Evolutionary conservation across 2,329 filamentous ascomycete genomes (phyloP), one percentile per base, ranked within the genome.

Genomic region (Ceratocystis cacaofunesta): DNA sequence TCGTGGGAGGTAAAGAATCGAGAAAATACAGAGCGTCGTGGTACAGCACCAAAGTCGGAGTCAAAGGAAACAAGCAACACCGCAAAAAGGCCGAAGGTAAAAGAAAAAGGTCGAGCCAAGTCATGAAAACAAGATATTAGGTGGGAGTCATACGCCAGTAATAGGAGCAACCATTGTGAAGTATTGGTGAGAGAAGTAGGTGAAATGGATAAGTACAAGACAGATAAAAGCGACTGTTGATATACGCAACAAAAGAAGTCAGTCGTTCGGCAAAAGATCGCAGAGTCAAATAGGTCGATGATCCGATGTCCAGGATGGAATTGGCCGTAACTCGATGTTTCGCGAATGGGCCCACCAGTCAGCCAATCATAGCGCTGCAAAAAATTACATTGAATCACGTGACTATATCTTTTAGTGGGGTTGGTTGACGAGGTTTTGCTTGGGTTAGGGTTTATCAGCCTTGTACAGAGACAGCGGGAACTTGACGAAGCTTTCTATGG

Each of bases 91-190:
- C 25, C 61, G 17, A 48, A 50, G 19, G 61, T 41, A 12, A 5
- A 15, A 32, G 19, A 36, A 36, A 48, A 62, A 48, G 43, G 43
- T n/a, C 22, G 61, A 46, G 43, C 17, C 36, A n/a, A 30, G 25
- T 17, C 41, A 62, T 17, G 6, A 43, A 17, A 12, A 57, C 60
- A 64, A 69, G 70, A 72, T 72, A 76, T 77, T 75, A 74, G 68
- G 67, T 65, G 65, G 43, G 19, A 22, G 32, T 82, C 82, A 69
- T 83, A 85, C 82, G 72, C 82, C 82, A 69, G 80, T 82, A 70
- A 85, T 82, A 68, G 81, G 82, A 72, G 66, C 66, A 60, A 65
- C 61, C 66, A 67, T 67, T 67, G 58, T 67, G 44, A 55, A 55
- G 36, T 43, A 64, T 30, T 25, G 25, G 28, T 43, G 8, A 41